Evolutionary conservation across 2,329 filamentous ascomycete genomes (phyloP).

Genomic region (Cadophora luteo-olivacea): DNA sequence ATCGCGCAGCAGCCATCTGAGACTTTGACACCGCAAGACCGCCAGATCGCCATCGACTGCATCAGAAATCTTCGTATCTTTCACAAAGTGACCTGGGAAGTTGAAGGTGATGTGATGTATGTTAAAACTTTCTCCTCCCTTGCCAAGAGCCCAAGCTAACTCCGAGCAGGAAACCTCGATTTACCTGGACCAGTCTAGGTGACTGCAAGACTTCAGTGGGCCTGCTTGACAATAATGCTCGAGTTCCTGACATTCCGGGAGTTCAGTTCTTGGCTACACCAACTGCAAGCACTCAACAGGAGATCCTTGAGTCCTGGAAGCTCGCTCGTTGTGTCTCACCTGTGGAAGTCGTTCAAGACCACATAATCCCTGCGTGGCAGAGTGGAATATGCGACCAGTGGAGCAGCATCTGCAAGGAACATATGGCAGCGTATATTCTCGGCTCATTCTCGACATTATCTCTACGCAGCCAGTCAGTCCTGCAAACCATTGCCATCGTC

Average conservation of each 20-base stretch:
- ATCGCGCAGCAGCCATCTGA: not conserved
- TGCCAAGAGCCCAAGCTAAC: no score
- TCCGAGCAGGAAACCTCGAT: slow-evolving; percentile 11
- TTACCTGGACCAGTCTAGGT: slow-evolving; percentile 30
- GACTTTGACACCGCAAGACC: not conserved
- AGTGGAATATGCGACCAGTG: slow-evolving; percentile 15
- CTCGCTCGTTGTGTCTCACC: slow-evolving; percentile 25
- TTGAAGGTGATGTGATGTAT: slow-evolving; percentile 19
- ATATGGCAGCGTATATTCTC: slow-evolving; percentile 32
- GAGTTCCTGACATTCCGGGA: slow-evolving; percentile 28
- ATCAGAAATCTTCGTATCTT: slow-evolving; percentile 19
- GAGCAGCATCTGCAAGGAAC: slow-evolving; percentile 28
- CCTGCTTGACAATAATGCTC: slow-evolving; percentile 23
- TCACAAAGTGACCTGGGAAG: slow-evolving; percentile 29
- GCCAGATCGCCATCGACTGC: not conserved
- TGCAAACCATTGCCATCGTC: slow-evolving; percentile 35
- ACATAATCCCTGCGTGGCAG: slow-evolving; percentile 37
- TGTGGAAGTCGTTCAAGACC: slow-evolving; percentile 26
- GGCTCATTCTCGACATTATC: slow-evolving; percentile 27
- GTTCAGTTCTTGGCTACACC: slow-evolving; percentile 33
- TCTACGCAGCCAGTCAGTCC: slow-evolving; percentile 8
- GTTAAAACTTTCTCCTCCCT: no score
- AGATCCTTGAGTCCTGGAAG: slow-evolving; percentile 24
- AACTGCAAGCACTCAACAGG: not conserved
- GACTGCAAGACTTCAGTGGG: slow-evolving; percentile 26